Evolutionary conservation across 73 alveolate genomes (phyloP).

Genomic region (Paramecium octaurelia): DNA sequence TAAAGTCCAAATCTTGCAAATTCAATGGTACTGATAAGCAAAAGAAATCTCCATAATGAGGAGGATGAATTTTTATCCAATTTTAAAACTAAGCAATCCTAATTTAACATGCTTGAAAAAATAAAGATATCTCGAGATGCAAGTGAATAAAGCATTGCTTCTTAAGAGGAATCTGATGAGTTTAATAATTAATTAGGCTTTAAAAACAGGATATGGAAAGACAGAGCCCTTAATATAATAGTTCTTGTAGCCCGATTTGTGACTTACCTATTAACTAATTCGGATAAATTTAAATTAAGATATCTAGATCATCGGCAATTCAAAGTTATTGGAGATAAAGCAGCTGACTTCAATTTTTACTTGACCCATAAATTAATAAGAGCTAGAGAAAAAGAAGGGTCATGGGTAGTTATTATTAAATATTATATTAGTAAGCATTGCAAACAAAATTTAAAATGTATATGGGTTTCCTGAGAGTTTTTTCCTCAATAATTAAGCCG

Average conservation of each 20-base stretch:
- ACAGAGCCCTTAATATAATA: slow-evolving; percentile 25
- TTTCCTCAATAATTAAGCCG: not conserved
- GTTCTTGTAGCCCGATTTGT: slow-evolving; percentile 27
- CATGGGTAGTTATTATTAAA: not conserved
- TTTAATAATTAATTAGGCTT: not conserved
- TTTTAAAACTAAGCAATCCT: not conserved
- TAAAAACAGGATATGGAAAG: slow-evolving; percentile 18
- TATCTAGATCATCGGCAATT: slow-evolving; percentile 6
- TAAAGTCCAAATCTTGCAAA: not conserved
- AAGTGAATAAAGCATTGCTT: not conserved
- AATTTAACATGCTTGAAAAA: slow-evolving; percentile 25
- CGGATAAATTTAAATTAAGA: slow-evolving; percentile 28
- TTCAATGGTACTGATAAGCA: not conserved
- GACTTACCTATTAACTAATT: slow-evolving; percentile 5
- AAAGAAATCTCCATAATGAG: not conserved
- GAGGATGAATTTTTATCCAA: not conserved
- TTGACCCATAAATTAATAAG: not conserved
- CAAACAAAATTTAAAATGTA: not conserved
- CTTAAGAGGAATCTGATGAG: slow-evolving; percentile 2
- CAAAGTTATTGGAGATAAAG: slow-evolving; percentile 10
- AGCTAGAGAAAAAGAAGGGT: not conserved
- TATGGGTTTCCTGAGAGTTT: not conserved
- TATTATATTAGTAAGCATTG: not conserved
- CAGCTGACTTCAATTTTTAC: slow-evolving; percentile 1
- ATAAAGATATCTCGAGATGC: slow-evolving; percentile 4